These are phyloP conservation scores for Plantago ovata DNA, from an alignment of 257 asterid genomes.

Conservation along the genomic window DNA sequence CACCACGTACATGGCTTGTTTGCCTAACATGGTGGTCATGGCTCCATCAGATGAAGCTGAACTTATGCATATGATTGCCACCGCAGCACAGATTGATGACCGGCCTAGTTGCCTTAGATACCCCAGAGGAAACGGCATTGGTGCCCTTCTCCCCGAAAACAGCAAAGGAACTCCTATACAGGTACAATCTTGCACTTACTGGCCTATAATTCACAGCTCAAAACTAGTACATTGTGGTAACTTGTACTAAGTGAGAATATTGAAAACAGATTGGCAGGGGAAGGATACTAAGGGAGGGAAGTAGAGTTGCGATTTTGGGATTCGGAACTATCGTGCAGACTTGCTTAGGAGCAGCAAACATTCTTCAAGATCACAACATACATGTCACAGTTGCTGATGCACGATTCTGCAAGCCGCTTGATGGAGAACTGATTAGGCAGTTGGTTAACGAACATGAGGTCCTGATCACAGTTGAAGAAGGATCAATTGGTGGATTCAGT, in stretches of 20 bases:
- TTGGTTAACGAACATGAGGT: conserved; percentile 46
- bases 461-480: conserved; percentile 65
- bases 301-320: conserved; percentile 34
- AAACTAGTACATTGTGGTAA: not conserved
- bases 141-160: conserved; percentile 40
- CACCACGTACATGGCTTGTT: conserved; percentile 65
- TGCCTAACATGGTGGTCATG: conserved; percentile 79
- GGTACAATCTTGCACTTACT: conserved; percentile 22
- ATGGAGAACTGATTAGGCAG: conserved; percentile 33
- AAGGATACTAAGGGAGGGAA: conserved; percentile 33
- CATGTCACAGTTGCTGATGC: conserved; percentile 38
- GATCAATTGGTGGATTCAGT: conserved; percentile 61
- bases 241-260: not conserved
- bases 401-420: conserved; percentile 50
- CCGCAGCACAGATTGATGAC: conserved; percentile 55
- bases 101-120: conserved; percentile 64
- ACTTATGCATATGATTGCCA: conserved; percentile 71
- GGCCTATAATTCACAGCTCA: not conserved
- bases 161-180: conserved; percentile 58
- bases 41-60: conserved; percentile 76
- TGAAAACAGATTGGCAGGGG: conserved; percentile 38
- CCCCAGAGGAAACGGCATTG: conserved; percentile 75
- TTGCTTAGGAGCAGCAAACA: conserved; percentile 35
- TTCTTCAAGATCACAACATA: conserved; percentile 28
- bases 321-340: conserved; percentile 40